Evolutionary conservation across 2,329 filamentous ascomycete genomes (phyloP).

Genomic region (Zasmidium citrigriseum): DNA sequence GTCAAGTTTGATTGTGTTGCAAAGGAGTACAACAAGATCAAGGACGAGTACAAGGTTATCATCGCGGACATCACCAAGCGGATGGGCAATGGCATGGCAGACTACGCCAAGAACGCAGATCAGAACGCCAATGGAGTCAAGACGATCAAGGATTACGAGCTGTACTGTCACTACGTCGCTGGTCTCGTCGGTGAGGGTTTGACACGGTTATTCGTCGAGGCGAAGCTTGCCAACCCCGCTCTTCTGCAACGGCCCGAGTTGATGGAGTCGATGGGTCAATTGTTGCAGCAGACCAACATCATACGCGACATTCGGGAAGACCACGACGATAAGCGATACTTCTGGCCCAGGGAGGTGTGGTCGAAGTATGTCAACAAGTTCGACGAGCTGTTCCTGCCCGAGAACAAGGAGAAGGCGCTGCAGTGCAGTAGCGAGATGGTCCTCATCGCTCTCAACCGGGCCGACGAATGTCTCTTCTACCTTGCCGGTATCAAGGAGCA

Average conservation of each 20-base stretch:
- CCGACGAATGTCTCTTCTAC: conserved; percentile 95
- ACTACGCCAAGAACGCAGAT: conserved; percentile 84
- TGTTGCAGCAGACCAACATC: conserved; percentile 98
- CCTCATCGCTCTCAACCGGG: conserved; percentile 80
- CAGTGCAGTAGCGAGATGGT: conserved; percentile 94
- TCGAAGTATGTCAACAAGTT: conserved; percentile 89
- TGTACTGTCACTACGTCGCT: conserved; percentile 98
- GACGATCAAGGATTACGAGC: conserved; percentile 85
- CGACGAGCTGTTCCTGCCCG: conserved; percentile 83
- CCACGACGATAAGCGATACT: conserved; percentile 79
- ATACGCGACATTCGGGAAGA: conserved; percentile 95
- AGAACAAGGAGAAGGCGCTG: conserved; percentile 74
- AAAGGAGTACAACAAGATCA: conserved; percentile 82
- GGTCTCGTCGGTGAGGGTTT: conserved; percentile 94
- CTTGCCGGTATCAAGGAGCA: conserved; percentile 93
- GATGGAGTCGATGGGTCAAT: conserved; percentile 94
- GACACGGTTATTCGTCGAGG: conserved; percentile 86
- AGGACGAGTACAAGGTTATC: conserved; percentile 78
- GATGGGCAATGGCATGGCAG: conserved; percentile 99
- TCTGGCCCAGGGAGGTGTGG: conserved; percentile 97
- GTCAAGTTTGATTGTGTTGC: conserved; percentile 90
- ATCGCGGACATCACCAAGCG: conserved; percentile 89
- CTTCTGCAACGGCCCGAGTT: conserved; percentile 77
- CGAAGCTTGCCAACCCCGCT: conserved; percentile 81
- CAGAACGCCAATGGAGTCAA: conserved; percentile 72